Evolutionary conservation across 2,329 filamentous ascomycete species (phyloP), one percentile per base, ranked within the genome.

Genomic region (Claviceps sorghi): DNA sequence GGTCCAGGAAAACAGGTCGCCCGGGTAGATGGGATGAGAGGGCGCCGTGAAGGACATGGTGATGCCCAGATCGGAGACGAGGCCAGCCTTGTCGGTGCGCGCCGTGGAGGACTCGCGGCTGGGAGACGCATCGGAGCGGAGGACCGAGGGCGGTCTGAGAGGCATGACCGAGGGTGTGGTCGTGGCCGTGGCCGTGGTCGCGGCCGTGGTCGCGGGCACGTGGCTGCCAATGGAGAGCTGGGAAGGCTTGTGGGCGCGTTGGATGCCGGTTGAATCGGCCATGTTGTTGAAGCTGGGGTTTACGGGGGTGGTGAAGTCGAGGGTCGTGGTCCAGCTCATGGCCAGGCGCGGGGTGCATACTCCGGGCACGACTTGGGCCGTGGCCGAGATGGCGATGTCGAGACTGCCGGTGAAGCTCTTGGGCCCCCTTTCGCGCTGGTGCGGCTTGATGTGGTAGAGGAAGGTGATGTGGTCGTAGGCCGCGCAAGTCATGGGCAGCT

Each of bases 401-500:
- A 87, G 73, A 55, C 72, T 75, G 54, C 72, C 73, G 54, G 70
- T 69, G 47, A 68, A 69, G 61, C 68, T 73, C 62, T 70, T 79
- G 61, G 63, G 65, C 46, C 64, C 61, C 49, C 66, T 58, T 52
- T 77, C 73, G n/a, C 67, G 67, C 48, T 73, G 70, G 40, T 69
- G 68, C 2, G 80, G 79, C 11, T 69, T 68, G 54, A 88, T 76
- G 51, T 78, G 79, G 68, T 88, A 91, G 51, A 90, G 71, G 58
- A 88, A 81, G 1, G 84, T 86, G 55, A 88, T 70, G 64, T 89
- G 84, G 61, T 91, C 86, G 59, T 85, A 82, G 17, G 84, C 79
- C 15, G 80, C 80, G 62, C 82, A 83, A 43, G 72, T 71, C 29
- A 84, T 69, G 4, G 81, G 78, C 21, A 84, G 68, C n/a, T 58